phyloP scores from a whole-genome alignment of 2,329 filamentous ascomycete species.

The Cryphonectria radicalis region DNA sequence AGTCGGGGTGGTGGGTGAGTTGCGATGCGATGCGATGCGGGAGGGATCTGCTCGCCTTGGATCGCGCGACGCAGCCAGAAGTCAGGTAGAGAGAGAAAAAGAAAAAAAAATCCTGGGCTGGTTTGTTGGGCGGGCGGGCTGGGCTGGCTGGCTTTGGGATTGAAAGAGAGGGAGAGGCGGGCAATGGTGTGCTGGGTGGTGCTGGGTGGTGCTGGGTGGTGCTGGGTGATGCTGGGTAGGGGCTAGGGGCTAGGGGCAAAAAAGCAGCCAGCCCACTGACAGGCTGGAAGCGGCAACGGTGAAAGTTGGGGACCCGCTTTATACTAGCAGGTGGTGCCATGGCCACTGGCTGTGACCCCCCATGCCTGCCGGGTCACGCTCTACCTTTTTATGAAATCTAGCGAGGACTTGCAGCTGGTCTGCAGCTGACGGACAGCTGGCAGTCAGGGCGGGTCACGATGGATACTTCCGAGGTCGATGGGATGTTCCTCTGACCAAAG shows the following conservation, averaged over 20 bases:
- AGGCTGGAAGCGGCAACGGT: constrained; percentile 7
- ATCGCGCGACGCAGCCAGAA: constrained; percentile 22
- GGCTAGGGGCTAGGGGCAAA: constrained; percentile 4
- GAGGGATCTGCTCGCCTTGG: constrained; percentile 27
- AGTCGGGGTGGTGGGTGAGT: constrained; percentile 21
- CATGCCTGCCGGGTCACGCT: background rate
- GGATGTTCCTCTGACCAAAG: background rate
- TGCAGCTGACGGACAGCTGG: constrained; percentile 19
- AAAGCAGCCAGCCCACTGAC: background rate
- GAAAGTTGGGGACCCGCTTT: background rate
- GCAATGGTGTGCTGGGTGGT: background rate
- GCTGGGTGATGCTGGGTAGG: background rate
- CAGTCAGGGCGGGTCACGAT: background rate
- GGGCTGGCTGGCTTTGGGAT: background rate
- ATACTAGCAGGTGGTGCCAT: background rate
- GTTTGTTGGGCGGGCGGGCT: background rate
- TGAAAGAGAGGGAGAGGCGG: constrained; percentile 6
- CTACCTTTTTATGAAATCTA: too few species aligned
- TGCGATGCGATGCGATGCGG: constrained; percentile 17
- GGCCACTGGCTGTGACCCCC: background rate
- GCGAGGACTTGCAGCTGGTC: background rate
- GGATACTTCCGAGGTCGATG: background rate
- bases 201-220: background rate
- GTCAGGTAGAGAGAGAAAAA: constrained; percentile 23
- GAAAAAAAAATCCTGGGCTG: constrained; percentile 26